These are phyloP conservation scores for Takakia lepidozioides DNA, from an alignment of 225 moss, liverwort and hornwort genomes.

Conservation along the genomic window DNA sequence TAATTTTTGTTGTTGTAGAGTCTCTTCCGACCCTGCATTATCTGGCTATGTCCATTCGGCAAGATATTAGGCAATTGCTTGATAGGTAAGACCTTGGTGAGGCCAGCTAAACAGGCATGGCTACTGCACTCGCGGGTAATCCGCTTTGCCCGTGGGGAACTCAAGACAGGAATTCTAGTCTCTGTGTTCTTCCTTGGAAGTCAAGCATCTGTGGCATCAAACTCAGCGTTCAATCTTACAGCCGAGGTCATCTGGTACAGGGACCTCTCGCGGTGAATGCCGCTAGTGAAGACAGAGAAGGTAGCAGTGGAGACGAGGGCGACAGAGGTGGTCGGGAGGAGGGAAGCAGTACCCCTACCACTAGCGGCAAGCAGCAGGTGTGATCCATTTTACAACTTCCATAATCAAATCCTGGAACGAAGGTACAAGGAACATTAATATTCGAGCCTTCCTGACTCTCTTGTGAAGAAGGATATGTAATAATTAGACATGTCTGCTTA, in stretches of 20 bases:
- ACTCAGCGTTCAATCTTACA: background rate
- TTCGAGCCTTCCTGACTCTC: too few relatives aligned
- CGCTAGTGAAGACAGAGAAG: constrained; percentile 1
- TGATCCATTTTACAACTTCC: too few relatives aligned
- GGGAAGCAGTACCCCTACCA: background rate
- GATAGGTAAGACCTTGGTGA: too few relatives aligned
- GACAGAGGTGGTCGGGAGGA: background rate
- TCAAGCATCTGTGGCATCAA: background rate
- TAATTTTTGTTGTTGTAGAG: too few relatives aligned
- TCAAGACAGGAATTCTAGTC: background rate
- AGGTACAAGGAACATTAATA: background rate
- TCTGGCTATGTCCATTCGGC: too few relatives aligned
- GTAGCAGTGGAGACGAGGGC: background rate
- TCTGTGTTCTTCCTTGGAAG: background rate
- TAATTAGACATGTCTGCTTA: too few relatives aligned
- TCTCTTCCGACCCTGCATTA: too few relatives aligned
- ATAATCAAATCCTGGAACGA: background rate
- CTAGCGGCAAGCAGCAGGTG: constrained; percentile 4
- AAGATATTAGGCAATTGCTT: too few relatives aligned
- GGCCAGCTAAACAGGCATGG: constrained; percentile 1
- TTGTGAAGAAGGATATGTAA: too few relatives aligned
- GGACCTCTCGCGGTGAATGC: constrained; percentile 2
- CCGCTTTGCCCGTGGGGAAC: background rate
- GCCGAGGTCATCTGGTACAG: background rate
- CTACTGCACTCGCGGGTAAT: constrained; percentile 1